Evolutionary conservation across 1,284 basidiomycete species (phyloP).

Genomic region (Cutaneotrichosporon curvatum): DNA sequence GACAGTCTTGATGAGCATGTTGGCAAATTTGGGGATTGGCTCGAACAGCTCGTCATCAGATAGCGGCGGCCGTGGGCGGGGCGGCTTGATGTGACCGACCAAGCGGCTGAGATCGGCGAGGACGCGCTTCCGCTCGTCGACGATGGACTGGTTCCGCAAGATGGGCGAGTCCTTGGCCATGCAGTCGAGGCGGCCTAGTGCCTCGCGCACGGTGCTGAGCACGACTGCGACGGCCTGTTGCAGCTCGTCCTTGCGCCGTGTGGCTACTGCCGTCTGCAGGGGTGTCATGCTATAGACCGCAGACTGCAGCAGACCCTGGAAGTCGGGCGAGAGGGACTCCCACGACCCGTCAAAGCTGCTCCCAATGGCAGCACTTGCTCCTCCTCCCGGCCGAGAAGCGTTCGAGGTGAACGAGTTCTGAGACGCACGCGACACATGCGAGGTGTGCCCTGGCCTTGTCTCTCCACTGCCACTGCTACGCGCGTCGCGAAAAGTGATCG

Average conservation of each 20-base stretch:
- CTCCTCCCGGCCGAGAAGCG: neutral
- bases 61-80: neutral
- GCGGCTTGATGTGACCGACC: neutral
- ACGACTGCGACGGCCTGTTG: neutral
- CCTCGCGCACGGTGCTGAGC: conserved; percentile 59
- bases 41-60: conserved; percentile 3
- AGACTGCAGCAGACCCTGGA: conserved; percentile 45
- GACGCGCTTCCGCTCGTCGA: neutral
- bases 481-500: no score
- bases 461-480: no score
- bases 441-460: conserved; percentile 11
- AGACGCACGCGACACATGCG: conserved; percentile 8
- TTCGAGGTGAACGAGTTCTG: conserved; percentile 3
- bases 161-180: conserved; percentile 72
- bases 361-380: neutral
- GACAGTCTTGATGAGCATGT: no score
- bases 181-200: conserved; percentile 77
- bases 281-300: conserved; percentile 17
- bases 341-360: neutral
- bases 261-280: no score
- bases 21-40: neutral
- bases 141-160: conserved; percentile 42
- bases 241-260: no score
- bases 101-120: neutral
- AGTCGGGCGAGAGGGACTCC: conserved; percentile 13